Evolutionary conservation across 2,329 filamentous ascomycete species (phyloP).

Genomic region (Pseudocercospora fijiensis): DNA sequence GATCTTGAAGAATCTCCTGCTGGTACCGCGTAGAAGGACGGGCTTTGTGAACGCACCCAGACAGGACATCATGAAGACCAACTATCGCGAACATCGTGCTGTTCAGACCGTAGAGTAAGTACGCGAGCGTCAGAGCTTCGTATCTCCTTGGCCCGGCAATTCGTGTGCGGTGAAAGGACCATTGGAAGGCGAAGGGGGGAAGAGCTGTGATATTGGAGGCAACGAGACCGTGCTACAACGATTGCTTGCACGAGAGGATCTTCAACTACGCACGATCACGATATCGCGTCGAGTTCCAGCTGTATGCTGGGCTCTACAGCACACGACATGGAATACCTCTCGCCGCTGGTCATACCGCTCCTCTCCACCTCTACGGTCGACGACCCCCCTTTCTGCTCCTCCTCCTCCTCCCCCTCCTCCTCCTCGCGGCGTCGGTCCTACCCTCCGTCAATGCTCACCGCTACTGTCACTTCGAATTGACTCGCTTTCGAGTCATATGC

Average conservation of each 20-base stretch:
- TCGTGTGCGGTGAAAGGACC: background rate
- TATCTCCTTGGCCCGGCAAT: background rate
- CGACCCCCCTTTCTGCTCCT: background rate
- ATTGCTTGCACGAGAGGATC: background rate
- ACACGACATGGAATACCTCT: background rate
- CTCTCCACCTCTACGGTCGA: too few species aligned
- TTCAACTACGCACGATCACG: background rate
- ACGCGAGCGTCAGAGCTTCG: background rate
- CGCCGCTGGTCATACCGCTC: background rate
- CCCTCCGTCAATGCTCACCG: background rate
- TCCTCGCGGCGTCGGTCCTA: background rate
- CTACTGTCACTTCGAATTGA: background rate
- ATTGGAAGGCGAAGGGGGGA: too few species aligned
- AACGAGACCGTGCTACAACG: background rate
- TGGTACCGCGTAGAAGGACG: background rate
- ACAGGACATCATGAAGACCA: background rate
- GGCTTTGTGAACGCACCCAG: background rate
- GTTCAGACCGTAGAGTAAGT: background rate
- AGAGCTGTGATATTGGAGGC: background rate
- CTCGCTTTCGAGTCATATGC: background rate
- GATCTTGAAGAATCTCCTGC: background rate
- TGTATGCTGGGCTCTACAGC: background rate
- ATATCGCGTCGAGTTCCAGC: background rate
- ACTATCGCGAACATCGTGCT: background rate
- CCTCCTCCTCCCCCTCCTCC: background rate